Evolutionary conservation across 2,329 filamentous ascomycete species (phyloP).

Genomic region (Orbilia blumenaviensis): DNA sequence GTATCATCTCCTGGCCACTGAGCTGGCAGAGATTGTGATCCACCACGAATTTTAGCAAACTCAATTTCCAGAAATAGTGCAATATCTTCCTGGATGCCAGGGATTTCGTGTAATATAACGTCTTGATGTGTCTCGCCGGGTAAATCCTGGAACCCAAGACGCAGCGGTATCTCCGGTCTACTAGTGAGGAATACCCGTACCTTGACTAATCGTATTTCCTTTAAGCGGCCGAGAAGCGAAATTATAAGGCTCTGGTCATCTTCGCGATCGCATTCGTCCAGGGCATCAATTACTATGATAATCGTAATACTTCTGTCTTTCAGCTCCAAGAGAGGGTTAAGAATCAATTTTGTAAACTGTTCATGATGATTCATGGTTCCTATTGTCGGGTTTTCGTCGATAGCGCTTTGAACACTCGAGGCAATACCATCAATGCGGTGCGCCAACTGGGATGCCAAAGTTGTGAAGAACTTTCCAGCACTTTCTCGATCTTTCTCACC

Average conservation of each 20-base stretch:
- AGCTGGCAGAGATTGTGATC: neutral
- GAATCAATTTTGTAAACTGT: slow-evolving; percentile 63
- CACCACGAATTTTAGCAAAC: slow-evolving; percentile 49
- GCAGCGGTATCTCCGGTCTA: slow-evolving; percentile 55
- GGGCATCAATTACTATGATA: slow-evolving; percentile 58
- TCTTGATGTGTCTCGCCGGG: slow-evolving; percentile 33
- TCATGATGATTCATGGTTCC: slow-evolving; percentile 58
- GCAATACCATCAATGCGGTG: neutral
- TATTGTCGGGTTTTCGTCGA: neutral
- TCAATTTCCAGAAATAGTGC: slow-evolving; percentile 53
- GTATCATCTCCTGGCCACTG: slow-evolving; percentile 53
- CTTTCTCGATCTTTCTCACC: slow-evolving; percentile 22
- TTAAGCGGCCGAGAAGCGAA: slow-evolving; percentile 42
- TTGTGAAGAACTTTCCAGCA: slow-evolving; percentile 47
- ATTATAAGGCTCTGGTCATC: slow-evolving; percentile 59
- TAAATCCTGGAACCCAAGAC: slow-evolving; percentile 52
- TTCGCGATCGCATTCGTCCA: slow-evolving; percentile 60
- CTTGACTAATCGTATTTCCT: slow-evolving; percentile 24
- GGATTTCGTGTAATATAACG: slow-evolving; percentile 37
- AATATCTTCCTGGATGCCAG: slow-evolving; percentile 58
- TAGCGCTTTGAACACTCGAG: slow-evolving; percentile 1
- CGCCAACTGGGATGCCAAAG: slow-evolving; percentile 19
- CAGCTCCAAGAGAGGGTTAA: slow-evolving; percentile 59
- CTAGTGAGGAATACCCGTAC: slow-evolving; percentile 56
- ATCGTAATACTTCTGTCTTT: neutral